phyloP scores from a whole-genome alignment of 768 basidiomycete genomes.

The Candolleomyces eurysporus region DNA sequence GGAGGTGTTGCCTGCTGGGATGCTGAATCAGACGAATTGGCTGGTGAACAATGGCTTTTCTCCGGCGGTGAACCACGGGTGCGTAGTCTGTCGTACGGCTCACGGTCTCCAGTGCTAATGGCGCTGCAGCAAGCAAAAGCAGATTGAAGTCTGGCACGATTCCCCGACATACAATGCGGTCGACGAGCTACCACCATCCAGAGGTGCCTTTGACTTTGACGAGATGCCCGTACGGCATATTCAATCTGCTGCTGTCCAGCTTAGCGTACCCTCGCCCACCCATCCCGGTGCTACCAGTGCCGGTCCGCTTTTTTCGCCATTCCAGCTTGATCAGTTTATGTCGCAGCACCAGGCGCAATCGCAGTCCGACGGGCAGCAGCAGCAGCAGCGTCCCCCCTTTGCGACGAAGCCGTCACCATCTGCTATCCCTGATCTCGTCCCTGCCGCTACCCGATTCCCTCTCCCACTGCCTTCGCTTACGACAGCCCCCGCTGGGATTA shows the following conservation, averaged over 20 bases:
- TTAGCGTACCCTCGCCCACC: slow-evolving; percentile 1
- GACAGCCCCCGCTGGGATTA: too few relatives aligned
- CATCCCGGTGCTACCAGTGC: slow-evolving; percentile 10
- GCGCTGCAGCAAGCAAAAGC: background rate
- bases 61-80: background rate
- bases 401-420: too few relatives aligned
- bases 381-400: slow-evolving; percentile 12
- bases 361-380: slow-evolving; percentile 24
- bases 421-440: too few relatives aligned
- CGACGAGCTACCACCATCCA: background rate
- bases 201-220: too few relatives aligned
- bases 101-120: too few relatives aligned
- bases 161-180: too few relatives aligned
- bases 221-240: background rate
- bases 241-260: background rate
- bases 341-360: too few relatives aligned
- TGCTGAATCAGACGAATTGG: slow-evolving; percentile 45
- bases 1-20: slow-evolving; percentile 59
- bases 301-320: slow-evolving; percentile 12
- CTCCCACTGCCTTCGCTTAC: too few relatives aligned
- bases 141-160: too few relatives aligned
- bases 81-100: background rate
- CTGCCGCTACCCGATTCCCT: too few relatives aligned
- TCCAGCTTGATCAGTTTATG: too few relatives aligned
- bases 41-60: slow-evolving; percentile 45